Percentiles rank a stretch among this genome's conserved stretches.
Evolutionary conservation across 2,329 filamentous ascomycete species (phyloP).

Genomic region (Tolypocladium album): DNA sequence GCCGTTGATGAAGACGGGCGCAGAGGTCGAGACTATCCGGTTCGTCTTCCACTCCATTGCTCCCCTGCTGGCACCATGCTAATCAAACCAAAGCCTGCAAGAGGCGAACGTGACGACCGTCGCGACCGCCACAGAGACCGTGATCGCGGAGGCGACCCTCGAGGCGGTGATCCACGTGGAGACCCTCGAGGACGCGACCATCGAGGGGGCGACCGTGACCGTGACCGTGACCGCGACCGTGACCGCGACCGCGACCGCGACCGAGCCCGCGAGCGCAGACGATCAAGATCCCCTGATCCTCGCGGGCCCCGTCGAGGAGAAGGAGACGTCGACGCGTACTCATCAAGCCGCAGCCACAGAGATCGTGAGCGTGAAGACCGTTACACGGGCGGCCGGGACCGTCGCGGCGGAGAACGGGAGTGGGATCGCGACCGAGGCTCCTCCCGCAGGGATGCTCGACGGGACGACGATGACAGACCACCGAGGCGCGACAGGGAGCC

Average conservation of each 20-base stretch:
- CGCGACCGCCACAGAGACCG: slow-evolving; percentile 15
- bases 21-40: slow-evolving; percentile 44
- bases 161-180: slow-evolving; percentile 23
- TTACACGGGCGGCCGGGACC: slow-evolving; percentile 58
- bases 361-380: slow-evolving; percentile 90
- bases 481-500: slow-evolving; percentile 47
- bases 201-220: slow-evolving; percentile 51
- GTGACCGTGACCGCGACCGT: slow-evolving; percentile 18
- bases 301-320: slow-evolving; percentile 59
- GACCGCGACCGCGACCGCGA: slow-evolving; percentile 26
- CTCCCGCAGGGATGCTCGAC: slow-evolving; percentile 48
- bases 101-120: slow-evolving; percentile 4
- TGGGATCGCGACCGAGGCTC: slow-evolving; percentile 62
- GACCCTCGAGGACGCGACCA: slow-evolving; percentile 21
- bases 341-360: slow-evolving; percentile 82
- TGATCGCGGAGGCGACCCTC: slow-evolving; percentile 70
- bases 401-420: slow-evolving; percentile 58
- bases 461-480: slow-evolving; percentile 53
- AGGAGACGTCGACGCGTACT: slow-evolving; percentile 77
- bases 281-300: slow-evolving; percentile 79
- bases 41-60: slow-evolving; percentile 22
- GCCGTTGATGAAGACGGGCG: slow-evolving; percentile 31
- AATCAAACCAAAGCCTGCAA: background rate
- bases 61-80: background rate
- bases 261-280: slow-evolving; percentile 50